Conservation (phyloP, 352 stramenopile genomes). For the Aphanomyces stellatus region DNA sequence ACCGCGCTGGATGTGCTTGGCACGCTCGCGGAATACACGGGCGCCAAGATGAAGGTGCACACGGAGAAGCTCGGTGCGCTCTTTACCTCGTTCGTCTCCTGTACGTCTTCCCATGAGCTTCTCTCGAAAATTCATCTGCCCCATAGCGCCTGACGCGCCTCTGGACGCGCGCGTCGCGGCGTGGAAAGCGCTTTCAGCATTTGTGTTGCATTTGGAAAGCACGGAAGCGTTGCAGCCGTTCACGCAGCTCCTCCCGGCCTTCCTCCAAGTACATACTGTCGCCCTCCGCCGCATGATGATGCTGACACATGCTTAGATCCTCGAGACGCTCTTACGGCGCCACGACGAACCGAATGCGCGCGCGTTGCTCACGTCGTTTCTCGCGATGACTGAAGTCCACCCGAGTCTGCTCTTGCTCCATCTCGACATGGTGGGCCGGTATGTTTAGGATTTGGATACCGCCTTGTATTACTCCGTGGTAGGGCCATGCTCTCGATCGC, state of each 20-base stretch:
- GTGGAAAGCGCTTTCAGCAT: slow-evolving; percentile 59
- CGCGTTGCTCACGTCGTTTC: slow-evolving; percentile 57
- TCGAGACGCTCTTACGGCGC: slow-evolving; percentile 46
- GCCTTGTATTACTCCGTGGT: slow-evolving; percentile 24
- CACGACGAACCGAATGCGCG: slow-evolving; percentile 60
- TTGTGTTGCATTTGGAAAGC: slow-evolving; percentile 67
- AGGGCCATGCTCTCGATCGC: slow-evolving; percentile 76
- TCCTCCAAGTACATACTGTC: slow-evolving; percentile 42
- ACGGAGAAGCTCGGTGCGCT: slow-evolving; percentile 31
- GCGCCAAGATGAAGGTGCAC: slow-evolving; percentile 56
- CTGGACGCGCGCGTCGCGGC: slow-evolving; percentile 59
- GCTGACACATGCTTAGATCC: slow-evolving; percentile 32
- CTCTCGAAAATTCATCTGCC: slow-evolving; percentile 29
- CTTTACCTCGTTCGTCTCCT: slow-evolving; percentile 14
- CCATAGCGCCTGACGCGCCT: slow-evolving; percentile 38
- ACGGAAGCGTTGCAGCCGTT: slow-evolving; percentile 59
- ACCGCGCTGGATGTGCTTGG: slow-evolving; percentile 70
- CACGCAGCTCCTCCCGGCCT: slow-evolving; percentile 52
- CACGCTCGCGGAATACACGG: slow-evolving; percentile 61
- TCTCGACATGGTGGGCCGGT: background rate
- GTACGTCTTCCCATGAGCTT: background rate
- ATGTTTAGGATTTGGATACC: background rate
- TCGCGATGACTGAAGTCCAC: slow-evolving; percentile 70
- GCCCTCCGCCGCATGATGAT: background rate
- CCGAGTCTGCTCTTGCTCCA: slow-evolving; percentile 65